Percentiles rank a stretch among this genome's conserved stretches.
phyloP scores from a whole-genome alignment of 805 yeast genomes.

The Lipomyces orientalis region DNA sequence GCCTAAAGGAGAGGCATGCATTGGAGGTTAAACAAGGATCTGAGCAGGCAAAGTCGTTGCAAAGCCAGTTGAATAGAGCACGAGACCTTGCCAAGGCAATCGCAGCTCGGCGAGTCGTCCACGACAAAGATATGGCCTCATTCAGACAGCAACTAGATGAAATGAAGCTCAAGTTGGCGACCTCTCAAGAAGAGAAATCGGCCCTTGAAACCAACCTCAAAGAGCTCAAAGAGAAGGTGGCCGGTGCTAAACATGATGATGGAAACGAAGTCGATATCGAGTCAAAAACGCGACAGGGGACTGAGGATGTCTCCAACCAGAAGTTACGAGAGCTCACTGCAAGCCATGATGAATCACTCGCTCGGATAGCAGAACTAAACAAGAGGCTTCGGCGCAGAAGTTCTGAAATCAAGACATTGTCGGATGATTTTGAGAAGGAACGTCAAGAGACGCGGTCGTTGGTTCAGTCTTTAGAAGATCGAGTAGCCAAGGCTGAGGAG shows the following conservation, averaged over 20 bases:
- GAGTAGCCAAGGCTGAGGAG: conserved; percentile 9
- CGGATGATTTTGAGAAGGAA: conserved; percentile 18
- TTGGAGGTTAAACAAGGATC: conserved; percentile 44
- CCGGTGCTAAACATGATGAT: neutral
- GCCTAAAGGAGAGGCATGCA: conserved; percentile 49
- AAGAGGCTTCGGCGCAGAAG: conserved; percentile 5
- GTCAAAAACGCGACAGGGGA: neutral
- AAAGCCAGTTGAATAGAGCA: conserved; percentile 21
- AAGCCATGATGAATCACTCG: neutral
- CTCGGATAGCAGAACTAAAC: conserved; percentile 9
- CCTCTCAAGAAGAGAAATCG: conserved; percentile 44
- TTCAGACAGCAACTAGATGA: conserved; percentile 36
- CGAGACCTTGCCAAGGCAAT: conserved; percentile 22
- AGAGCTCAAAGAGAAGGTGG: conserved; percentile 16
- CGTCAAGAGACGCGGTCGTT: conserved; percentile 17
- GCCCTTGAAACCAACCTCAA: conserved; percentile 20
- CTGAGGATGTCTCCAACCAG: neutral
- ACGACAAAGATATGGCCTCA: conserved; percentile 14
- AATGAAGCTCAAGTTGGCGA: conserved; percentile 39
- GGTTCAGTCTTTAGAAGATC: conserved; percentile 11
- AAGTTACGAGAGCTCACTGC: neutral
- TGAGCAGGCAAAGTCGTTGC: conserved; percentile 10
- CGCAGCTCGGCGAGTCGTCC: conserved; percentile 14
- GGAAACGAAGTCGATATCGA: neutral
- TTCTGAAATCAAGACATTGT: conserved; percentile 2